phyloP scores from a whole-genome alignment of 306 rosid species.

The Castanea crenata region DNA sequence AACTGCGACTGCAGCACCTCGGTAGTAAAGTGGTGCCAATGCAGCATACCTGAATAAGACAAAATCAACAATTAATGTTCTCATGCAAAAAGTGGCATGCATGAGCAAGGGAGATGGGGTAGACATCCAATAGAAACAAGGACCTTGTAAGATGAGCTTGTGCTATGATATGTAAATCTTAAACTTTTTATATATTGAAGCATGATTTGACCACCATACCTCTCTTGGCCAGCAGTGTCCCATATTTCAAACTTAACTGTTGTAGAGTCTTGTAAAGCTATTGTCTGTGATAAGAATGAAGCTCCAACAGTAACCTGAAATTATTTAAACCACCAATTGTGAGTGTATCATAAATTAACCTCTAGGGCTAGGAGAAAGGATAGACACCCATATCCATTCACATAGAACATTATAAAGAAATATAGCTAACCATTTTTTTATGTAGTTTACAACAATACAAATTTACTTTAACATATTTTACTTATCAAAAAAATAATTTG shows the following conservation, averaged over 20 bases:
- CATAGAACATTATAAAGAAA: neutral
- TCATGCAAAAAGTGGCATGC: conserved; percentile 13
- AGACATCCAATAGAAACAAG: neutral
- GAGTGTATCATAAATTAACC: conserved; percentile 9
- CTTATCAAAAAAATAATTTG: neutral
- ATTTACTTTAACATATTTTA: too few species aligned
- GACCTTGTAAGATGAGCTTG: neutral
- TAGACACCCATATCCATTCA: neutral
- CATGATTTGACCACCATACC: conserved; percentile 42
- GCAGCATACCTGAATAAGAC: conserved; percentile 80
- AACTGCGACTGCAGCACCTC: conserved; percentile 97
- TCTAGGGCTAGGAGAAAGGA: neutral
- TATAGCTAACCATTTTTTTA: neutral
- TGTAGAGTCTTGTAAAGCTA: conserved; percentile 97
- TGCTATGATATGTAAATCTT: neutral
- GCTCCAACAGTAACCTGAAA: conserved; percentile 98
- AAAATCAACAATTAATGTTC: conserved; percentile 20
- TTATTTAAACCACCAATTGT: conserved; percentile 31
- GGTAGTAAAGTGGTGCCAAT: conserved; percentile 91
- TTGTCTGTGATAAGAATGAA: conserved; percentile 96
- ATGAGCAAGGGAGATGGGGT: conserved; percentile 1
- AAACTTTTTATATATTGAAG: neutral
- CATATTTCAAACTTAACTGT: conserved; percentile 99
- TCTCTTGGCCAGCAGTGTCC: conserved; percentile 99
- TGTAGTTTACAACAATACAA: conserved; percentile 4